Base-by-base conservation (phyloP, 2,329 filamentous ascomycete species). In the Nemania sp. region DNA sequence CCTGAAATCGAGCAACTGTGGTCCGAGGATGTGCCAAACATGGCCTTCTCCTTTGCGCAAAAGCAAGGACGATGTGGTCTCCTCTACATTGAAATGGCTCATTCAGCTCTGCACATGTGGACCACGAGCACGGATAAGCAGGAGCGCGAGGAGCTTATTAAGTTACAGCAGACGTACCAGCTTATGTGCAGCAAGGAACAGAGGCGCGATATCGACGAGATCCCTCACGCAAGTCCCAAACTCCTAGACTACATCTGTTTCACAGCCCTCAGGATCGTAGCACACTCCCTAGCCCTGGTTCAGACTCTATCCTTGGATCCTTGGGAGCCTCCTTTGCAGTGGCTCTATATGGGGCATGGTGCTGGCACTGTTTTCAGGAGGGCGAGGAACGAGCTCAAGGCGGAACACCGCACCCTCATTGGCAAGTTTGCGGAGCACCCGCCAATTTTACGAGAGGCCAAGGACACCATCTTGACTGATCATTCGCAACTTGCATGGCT, bases 271-370 rank as follows among this genome's bases (percentile, higher is more conserved):
- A 74, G 74, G 45, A 80, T 81, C 68, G 67, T 81, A 41, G 73
- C 76, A n/a, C 79, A 81, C 71, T 77, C 77, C 38, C 74, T 80
- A 58, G 79, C 79, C 7, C 71, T 80, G 7, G 79, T 82, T 18
- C 80, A 82, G 75, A 81, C 79, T 11, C 67, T 80, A 49, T 73
- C 76, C 20, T 59, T 74, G 27, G 74, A 77, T 53, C 79, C 78
- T 2, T 81, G 80, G 80, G 76, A 80, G 67, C 79, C 80, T 35
- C 80, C 79, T 18, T 55, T 77, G n/a, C 78, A 80, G 64, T 81
- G 77, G 77, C 66, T 80, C 49, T 74, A 76, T 41, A 77, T 80
- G 75, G 79, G 79, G 3, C 76, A 75, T 11, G 79, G 79, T 20
- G 78, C 79, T 1, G 78, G 77, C 0, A 68, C 74, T 62, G 76